Conservation (phyloP, 2,329 filamentous ascomycete species). For the Diaporthe vaccinii region DNA sequence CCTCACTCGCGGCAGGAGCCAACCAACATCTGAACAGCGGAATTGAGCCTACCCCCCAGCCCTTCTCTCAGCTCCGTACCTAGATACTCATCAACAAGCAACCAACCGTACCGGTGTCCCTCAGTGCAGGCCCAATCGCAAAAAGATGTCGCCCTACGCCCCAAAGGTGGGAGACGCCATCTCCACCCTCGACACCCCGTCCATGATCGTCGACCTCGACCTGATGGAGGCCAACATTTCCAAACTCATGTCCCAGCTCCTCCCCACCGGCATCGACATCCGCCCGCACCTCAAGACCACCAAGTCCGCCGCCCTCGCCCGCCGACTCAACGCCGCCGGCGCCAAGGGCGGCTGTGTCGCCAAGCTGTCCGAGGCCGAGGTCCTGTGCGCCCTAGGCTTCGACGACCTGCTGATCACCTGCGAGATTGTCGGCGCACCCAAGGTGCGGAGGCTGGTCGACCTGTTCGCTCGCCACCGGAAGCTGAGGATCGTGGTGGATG, state of each 20-base stretch:
- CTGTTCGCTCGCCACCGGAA: constrained; percentile 54
- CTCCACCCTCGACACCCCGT: constrained; percentile 64
- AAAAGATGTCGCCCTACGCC: constrained; percentile 47
- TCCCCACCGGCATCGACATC: constrained; percentile 60
- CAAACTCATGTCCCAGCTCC: constrained; percentile 59
- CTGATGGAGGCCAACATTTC: constrained; percentile 65
- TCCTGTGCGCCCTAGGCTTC: constrained; percentile 58
- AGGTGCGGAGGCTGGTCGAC: constrained; percentile 60
- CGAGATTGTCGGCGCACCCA: constrained; percentile 61
- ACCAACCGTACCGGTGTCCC: not conserved
- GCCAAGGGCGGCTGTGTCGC: constrained; percentile 66
- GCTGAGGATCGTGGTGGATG: constrained; percentile 63
- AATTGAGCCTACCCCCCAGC: not conserved
- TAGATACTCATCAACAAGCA: not conserved
- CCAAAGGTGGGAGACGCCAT: constrained; percentile 59
- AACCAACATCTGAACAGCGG: not conserved
- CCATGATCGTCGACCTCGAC: constrained; percentile 67
- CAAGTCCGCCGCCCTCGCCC: constrained; percentile 61
- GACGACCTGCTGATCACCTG: constrained; percentile 65
- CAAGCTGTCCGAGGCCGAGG: constrained; percentile 63
- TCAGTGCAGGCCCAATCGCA: not conserved
- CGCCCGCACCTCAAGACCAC: constrained; percentile 68
- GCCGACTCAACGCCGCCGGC: constrained; percentile 58
- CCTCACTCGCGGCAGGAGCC: not conserved
- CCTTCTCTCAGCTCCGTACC: not conserved